Conservation (phyloP, 1,284 basidiomycete genomes). For the Ceratobasidium papillatum region DNA sequence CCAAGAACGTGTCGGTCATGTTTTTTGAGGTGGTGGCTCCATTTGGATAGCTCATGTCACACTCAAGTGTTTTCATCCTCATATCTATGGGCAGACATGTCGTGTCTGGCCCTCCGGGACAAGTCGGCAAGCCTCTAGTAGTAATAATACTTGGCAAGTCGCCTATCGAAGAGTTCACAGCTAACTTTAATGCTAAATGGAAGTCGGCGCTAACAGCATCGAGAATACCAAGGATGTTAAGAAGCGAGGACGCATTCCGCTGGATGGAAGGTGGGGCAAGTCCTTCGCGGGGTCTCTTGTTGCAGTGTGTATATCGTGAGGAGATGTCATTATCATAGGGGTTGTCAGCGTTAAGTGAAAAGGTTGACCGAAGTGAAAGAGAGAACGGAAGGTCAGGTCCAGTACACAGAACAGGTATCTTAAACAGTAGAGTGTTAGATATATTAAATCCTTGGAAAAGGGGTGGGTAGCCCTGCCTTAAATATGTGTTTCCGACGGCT, state of each 20-base stretch:
- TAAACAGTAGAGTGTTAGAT: too few species aligned
- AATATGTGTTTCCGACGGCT: too few species aligned
- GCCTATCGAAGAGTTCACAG: neutral
- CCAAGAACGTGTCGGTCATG: neutral
- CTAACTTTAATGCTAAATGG: neutral
- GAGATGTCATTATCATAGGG: neutral
- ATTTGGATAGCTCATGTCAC: neutral
- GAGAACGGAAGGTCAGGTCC: neutral
- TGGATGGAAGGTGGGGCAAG: neutral
- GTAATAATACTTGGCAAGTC: neutral
- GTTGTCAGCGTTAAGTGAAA: neutral
- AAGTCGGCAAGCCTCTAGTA: neutral
- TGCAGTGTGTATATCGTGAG: neutral
- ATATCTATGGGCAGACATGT: constrained; percentile 1
- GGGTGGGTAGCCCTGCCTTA: too few species aligned
- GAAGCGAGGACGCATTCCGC: neutral
- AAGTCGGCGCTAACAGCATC: neutral
- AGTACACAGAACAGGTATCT: neutral
- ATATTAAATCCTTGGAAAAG: too few species aligned
- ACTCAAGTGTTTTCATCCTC: neutral
- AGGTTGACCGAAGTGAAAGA: neutral
- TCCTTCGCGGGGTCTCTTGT: neutral
- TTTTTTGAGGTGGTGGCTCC: neutral
- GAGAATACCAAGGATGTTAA: neutral
- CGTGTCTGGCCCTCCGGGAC: neutral